A percentile compares a stretch with the other conserved stretches of the same genome.
Conservation (phyloP, 2,329 filamentous ascomycete species). For the Cercospora citrullina region DNA sequence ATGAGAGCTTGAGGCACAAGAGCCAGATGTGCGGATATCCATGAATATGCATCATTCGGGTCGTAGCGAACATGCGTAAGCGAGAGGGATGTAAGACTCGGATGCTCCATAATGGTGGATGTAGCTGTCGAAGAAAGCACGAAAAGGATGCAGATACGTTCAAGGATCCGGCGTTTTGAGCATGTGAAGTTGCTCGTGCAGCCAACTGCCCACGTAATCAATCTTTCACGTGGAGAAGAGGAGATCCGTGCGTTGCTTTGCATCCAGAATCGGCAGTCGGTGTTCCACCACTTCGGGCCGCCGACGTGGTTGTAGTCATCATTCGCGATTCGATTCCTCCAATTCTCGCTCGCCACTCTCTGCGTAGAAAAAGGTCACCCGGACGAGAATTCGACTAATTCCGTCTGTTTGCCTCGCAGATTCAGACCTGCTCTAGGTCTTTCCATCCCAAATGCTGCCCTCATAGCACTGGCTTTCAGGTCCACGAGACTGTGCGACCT, state of each 20-base stretch:
- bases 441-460: constrained; percentile 22
- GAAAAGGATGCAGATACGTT: background rate
- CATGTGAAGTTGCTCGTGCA: background rate
- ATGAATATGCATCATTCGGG: constrained; percentile 79
- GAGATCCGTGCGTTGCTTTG: background rate
- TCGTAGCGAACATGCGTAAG: constrained; percentile 98
- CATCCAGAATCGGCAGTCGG: constrained; percentile 8
- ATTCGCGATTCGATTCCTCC: constrained; percentile 8
- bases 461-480: constrained; percentile 31
- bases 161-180: background rate
- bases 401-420: background rate
- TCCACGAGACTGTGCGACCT: constrained; percentile 26
- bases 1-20: constrained; percentile 89
- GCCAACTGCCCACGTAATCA: background rate
- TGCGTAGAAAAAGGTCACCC: background rate
- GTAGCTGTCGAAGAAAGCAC: background rate
- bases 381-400: background rate
- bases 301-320: constrained; percentile 14
- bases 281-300: background rate
- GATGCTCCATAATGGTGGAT: constrained; percentile 46
- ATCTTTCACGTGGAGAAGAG: background rate
- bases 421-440: constrained; percentile 14
- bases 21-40: constrained; percentile 88
- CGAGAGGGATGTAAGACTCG: constrained; percentile 81
- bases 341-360: constrained; percentile 6